These are phyloP conservation scores for Venturiaceae sp. DNA, from an alignment of 2,329 filamentous ascomycete species.

Conservation along the genomic window DNA sequence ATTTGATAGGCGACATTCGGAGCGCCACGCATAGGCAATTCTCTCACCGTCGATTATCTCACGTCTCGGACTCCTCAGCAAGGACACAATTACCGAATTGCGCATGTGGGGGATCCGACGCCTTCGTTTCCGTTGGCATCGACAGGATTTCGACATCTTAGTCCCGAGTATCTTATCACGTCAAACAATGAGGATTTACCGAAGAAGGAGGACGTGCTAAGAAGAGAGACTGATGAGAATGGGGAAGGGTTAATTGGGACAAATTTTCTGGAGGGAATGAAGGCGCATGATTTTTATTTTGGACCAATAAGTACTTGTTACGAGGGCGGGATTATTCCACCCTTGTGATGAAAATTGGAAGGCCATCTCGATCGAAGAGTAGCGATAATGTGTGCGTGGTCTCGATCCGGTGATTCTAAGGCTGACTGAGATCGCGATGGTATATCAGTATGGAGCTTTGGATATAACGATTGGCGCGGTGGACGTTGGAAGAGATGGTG, in stretches of 20 bases:
- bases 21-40: background rate
- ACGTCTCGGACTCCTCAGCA: background rate
- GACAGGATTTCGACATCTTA: background rate
- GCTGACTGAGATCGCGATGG: too few relatives aligned
- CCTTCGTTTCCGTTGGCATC: background rate
- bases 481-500: too few relatives aligned
- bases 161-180: background rate
- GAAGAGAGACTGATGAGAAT: background rate
- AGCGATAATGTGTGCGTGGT: too few relatives aligned
- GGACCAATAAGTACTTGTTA: background rate
- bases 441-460: too few relatives aligned
- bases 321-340: background rate
- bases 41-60: background rate
- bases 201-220: background rate
- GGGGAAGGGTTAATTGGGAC: background rate
- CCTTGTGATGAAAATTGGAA: background rate
- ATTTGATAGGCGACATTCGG: background rate
- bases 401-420: too few relatives aligned
- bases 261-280: background rate
- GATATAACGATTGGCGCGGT: too few relatives aligned
- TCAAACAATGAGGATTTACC: background rate
- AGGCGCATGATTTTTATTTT: background rate
- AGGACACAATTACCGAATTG: background rate
- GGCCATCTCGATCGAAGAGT: too few relatives aligned
- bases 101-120: background rate